Evolutionary conservation across 768 basidiomycete genomes (phyloP).

Genomic region (Podaxis sp.): DNA sequence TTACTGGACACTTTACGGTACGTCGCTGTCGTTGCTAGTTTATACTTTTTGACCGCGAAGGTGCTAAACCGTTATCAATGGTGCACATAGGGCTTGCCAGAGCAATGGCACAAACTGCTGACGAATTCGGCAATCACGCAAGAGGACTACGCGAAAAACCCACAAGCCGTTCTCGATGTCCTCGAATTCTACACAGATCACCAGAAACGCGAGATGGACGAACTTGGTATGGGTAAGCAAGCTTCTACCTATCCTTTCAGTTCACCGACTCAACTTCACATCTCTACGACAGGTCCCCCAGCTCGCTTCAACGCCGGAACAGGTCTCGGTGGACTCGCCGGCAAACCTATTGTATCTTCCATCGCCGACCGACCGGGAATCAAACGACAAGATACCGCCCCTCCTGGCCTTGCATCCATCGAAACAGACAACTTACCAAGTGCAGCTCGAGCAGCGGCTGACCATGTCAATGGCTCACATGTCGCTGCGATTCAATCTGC

Average conservation of each 20-base stretch:
- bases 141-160: slow-evolving; percentile 96
- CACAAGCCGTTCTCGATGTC: slow-evolving; percentile 95
- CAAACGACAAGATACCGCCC: slow-evolving; percentile 43
- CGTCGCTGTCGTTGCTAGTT: slow-evolving; percentile 28
- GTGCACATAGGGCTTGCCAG: slow-evolving; percentile 78
- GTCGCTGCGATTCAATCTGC: slow-evolving; percentile 36
- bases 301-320: slow-evolving; percentile 90
- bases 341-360: slow-evolving; percentile 35
- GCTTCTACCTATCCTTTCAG: slow-evolving; percentile 17
- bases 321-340: slow-evolving; percentile 73
- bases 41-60: background rate
- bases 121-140: slow-evolving; percentile 97
- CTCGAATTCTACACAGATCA: slow-evolving; percentile 98
- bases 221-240: slow-evolving; percentile 34
- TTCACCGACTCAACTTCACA: slow-evolving; percentile 10
- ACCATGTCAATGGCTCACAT: slow-evolving; percentile 57
- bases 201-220: slow-evolving; percentile 90
- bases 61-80: background rate
- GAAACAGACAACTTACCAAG: slow-evolving; percentile 42
- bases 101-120: slow-evolving; percentile 96
- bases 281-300: slow-evolving; percentile 45
- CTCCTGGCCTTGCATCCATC: slow-evolving; percentile 37
- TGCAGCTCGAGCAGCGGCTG: slow-evolving; percentile 60
- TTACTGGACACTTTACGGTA: slow-evolving; percentile 92
- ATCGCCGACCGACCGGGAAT: slow-evolving; percentile 22